Evolutionary conservation across 805 yeast genomes (phyloP).

Genomic region (Zygosaccharomyces kombuchaensis): DNA sequence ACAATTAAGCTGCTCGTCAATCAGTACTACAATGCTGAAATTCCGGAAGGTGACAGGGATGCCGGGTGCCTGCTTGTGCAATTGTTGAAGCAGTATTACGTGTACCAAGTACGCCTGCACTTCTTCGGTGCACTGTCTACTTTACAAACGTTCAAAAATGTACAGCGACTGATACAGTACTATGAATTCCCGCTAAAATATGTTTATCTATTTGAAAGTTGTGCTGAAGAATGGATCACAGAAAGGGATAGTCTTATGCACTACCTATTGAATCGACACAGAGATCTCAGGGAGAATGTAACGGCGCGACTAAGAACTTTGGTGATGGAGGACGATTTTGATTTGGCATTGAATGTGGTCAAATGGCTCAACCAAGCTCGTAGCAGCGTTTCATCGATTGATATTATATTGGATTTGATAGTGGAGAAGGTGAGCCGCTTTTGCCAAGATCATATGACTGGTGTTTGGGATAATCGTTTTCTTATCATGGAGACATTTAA

Average conservation of each 20-base stretch:
- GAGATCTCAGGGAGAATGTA: constrained; percentile 13
- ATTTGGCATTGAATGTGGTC: constrained; percentile 18
- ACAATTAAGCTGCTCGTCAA: constrained; percentile 13
- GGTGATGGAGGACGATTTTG: constrained; percentile 28
- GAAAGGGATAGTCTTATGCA: constrained; percentile 25
- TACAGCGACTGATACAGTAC: constrained; percentile 21
- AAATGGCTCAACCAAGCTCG: constrained; percentile 26
- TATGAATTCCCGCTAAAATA: constrained; percentile 26
- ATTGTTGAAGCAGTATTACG: constrained; percentile 19
- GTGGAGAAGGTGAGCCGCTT: constrained; percentile 19
- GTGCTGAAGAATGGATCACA: constrained; percentile 15
- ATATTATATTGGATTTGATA: constrained; percentile 21
- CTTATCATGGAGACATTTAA: constrained; percentile 28
- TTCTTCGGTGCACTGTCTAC: constrained; percentile 20
- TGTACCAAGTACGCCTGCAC: constrained; percentile 22
- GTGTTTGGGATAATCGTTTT: constrained; percentile 19
- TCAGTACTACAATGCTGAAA: constrained; percentile 7
- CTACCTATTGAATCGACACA: constrained; percentile 24
- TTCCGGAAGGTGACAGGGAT: constrained; percentile 6
- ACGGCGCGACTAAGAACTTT: constrained; percentile 13
- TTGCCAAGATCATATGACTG: constrained; percentile 19
- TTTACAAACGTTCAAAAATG: constrained; percentile 19
- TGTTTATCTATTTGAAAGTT: constrained; percentile 12
- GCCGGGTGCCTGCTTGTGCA: constrained; percentile 5
- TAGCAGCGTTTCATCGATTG: constrained; percentile 16